These are phyloP conservation scores for Coccomyxa sp. DNA, from an alignment of 139 green algal species.

Conservation along the genomic window DNA sequence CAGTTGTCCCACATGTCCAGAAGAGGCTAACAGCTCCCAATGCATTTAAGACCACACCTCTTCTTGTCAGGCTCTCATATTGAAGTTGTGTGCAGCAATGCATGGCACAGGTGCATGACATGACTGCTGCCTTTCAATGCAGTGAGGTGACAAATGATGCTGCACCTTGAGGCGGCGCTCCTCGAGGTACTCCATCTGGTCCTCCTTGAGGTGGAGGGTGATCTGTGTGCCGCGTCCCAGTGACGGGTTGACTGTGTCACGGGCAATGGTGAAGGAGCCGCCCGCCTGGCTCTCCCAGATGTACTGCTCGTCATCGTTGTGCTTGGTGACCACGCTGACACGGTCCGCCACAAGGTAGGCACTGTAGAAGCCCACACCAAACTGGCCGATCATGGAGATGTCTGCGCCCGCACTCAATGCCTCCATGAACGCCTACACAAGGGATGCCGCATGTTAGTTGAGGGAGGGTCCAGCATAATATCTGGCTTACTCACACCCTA, in stretches of 20 bases:
- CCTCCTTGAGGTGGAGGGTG: conserved; percentile 93
- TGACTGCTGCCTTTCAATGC: too few relatives aligned
- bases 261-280: conserved; percentile 96
- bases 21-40: too few relatives aligned
- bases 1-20: too few relatives aligned
- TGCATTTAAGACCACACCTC: too few relatives aligned
- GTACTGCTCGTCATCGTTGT: conserved; percentile 79
- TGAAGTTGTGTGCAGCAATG: too few relatives aligned
- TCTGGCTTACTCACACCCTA: too few relatives aligned
- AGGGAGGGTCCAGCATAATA: too few relatives aligned
- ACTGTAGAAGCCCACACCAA: conserved; percentile 99
- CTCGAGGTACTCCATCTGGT: conserved; percentile 98
- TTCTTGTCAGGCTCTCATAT: too few relatives aligned
- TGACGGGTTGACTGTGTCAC: background rate
- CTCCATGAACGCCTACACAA: conserved; percentile 91
- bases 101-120: too few relatives aligned
- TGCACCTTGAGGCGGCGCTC: conserved; percentile 88
- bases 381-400: conserved; percentile 99
- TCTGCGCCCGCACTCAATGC: conserved; percentile 96
- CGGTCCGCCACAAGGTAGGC: conserved; percentile 98
- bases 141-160: too few relatives aligned
- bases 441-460: too few relatives aligned
- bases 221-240: conserved; percentile 97
- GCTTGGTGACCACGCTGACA: conserved; percentile 47
- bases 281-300: conserved; percentile 88